Evolutionary conservation across 1,284 basidiomycete species (phyloP), one percentile per base, ranked within the genome.

Genomic region (Vanrija pseudolonga): DNA sequence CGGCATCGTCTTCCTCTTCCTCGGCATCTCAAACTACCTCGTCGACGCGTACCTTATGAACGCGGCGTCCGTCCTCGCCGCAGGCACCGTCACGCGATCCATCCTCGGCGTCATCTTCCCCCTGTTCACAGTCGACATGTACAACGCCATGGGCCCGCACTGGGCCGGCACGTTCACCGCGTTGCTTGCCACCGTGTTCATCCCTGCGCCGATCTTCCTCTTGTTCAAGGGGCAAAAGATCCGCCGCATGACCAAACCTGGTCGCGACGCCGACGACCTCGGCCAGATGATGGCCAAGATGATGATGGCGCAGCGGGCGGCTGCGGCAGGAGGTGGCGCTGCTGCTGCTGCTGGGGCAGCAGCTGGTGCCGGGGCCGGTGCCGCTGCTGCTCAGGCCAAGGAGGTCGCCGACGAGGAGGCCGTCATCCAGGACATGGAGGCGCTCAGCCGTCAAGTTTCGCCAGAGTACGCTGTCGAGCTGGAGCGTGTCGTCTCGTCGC

Each of bases 11-110:
- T 47, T 70, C 8, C 61, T 68, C 52, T 67, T 70, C 55, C 56
- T 69, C 19, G 63, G 58, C 18, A 23, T 50, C 24, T 20, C 26
- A 18, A 56, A 50, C 36, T 88, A 87, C 74, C 76, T 86, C 48
- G 84, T 86, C 79, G 84, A 85, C 61, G 75, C 81, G 3, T 86
- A 85, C 68, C 76, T 68, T 15, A 47, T 55, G 51, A 57, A 66
- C 55, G 40, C 55, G 11, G 84, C 85, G 0, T 83, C 82, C 51
- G 84, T 84, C 11, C 79, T 86, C 32, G 85, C 86, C 0, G 82
- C 84, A 28, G 85, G 85, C 15, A 82, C 86, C 19, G 80, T 89
- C 37, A 66, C 85, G 19, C 82, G 86, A 43, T 85, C 82, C 3
- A 74, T 81, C 3, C 80, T 84, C 52, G 87, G 84, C 15, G 83